These are phyloP conservation scores for Fraxinus sp. DNA, from an alignment of 305 asterid species.

Conservation along the genomic window DNA sequence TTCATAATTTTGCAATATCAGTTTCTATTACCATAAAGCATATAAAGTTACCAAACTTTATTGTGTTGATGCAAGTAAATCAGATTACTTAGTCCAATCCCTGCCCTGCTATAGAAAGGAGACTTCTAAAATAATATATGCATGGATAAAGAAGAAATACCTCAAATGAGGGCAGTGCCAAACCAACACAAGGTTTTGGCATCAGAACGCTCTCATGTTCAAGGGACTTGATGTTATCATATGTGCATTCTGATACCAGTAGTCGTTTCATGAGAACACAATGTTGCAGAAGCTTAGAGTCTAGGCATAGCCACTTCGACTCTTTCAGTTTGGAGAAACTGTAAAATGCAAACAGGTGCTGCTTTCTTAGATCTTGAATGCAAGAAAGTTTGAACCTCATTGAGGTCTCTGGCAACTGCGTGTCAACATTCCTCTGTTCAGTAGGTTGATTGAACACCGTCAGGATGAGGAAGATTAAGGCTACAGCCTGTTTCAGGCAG, in stretches of 20 bases:
- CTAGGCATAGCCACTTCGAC: slow-evolving; percentile 68
- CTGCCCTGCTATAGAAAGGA: neutral
- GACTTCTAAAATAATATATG: neutral
- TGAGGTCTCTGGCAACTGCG: slow-evolving; percentile 74
- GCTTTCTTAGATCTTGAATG: slow-evolving; percentile 51
- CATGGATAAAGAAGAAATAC: slow-evolving; percentile 37
- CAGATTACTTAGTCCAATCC: neutral
- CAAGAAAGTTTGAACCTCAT: slow-evolving; percentile 65
- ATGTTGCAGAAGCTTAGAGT: slow-evolving; percentile 58
- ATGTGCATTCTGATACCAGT: slow-evolving; percentile 78
- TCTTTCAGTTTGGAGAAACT: slow-evolving; percentile 59
- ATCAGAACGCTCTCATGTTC: slow-evolving; percentile 41
- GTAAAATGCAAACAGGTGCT: slow-evolving; percentile 61
- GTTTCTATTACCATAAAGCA: neutral
- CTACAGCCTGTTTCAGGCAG: slow-evolving; percentile 66
- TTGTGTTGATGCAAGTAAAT: neutral
- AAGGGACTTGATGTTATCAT: slow-evolving; percentile 68
- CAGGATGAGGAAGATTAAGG: slow-evolving; percentile 61
- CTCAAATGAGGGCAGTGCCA: slow-evolving; percentile 42
- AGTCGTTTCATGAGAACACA: slow-evolving; percentile 61
- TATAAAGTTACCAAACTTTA: neutral
- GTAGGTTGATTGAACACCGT: slow-evolving; percentile 51
- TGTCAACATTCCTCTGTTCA: slow-evolving; percentile 42
- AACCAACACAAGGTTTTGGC: slow-evolving; percentile 33
- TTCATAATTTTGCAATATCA: neutral